These are phyloP conservation scores for Alliaria petiolata DNA, from an alignment of 345 rosid genomes.

Conservation along the genomic window DNA sequence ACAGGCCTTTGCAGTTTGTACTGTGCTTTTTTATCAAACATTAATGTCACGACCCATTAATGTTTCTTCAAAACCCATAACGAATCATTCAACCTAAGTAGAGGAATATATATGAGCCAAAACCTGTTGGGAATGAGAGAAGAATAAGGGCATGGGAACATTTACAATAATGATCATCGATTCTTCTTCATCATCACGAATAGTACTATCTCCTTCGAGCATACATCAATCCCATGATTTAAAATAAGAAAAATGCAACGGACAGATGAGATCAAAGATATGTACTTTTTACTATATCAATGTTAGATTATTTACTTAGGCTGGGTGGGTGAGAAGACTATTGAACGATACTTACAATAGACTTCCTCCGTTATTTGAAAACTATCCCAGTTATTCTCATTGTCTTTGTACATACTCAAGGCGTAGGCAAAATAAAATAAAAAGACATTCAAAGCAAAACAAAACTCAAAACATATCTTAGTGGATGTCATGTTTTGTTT, in stretches of 20 bases:
- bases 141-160: too few species aligned
- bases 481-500: conserved; percentile 29
- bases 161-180: too few species aligned
- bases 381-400: neutral
- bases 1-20: too few species aligned
- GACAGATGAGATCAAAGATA: neutral
- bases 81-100: too few species aligned
- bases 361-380: neutral
- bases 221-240: too few species aligned
- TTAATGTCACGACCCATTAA: too few species aligned
- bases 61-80: too few species aligned
- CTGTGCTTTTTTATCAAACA: too few species aligned
- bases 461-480: neutral
- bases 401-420: neutral
- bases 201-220: too few species aligned
- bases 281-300: neutral
- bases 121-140: neutral
- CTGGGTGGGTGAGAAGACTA: neutral
- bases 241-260: neutral
- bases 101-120: too few species aligned
- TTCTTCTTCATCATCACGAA: too few species aligned
- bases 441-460: neutral
- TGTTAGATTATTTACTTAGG: neutral
- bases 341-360: neutral
- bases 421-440: neutral